These are phyloP conservation scores for Hyaloscypha variabilis DNA, from an alignment of 495 filamentous ascomycete species.

Conservation along the genomic window DNA sequence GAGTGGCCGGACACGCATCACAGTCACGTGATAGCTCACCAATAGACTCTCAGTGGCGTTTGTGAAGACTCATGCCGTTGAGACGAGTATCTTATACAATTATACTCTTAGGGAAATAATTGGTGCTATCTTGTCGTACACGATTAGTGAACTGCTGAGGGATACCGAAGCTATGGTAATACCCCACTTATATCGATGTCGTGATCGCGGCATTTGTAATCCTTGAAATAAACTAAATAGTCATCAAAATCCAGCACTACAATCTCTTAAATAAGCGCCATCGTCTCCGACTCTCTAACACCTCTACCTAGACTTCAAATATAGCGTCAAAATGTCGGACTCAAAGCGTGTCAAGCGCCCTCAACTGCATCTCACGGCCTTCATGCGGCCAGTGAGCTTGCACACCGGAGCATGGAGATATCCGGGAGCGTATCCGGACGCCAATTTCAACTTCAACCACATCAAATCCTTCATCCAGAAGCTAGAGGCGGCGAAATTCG, in stretches of 20 bases:
- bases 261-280: too few relatives aligned
- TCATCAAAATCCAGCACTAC: not conserved
- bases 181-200: not conserved
- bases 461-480: slow-evolving; percentile 56
- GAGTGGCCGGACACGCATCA: too few relatives aligned
- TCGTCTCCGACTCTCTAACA: too few relatives aligned
- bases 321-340: slow-evolving; percentile 3
- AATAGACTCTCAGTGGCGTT: too few relatives aligned
- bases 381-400: slow-evolving; percentile 60
- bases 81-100: too few relatives aligned
- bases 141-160: too few relatives aligned
- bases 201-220: not conserved
- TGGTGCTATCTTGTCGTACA: too few relatives aligned
- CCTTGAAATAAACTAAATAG: not conserved
- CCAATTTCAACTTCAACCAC: slow-evolving; percentile 61
- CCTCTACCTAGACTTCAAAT: too few relatives aligned
- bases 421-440: slow-evolving; percentile 55
- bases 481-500: slow-evolving; percentile 61
- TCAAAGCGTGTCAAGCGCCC: slow-evolving; percentile 12
- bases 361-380: slow-evolving; percentile 57
- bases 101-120: too few relatives aligned
- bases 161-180: too few relatives aligned
- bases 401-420: slow-evolving; percentile 63
- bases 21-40: too few relatives aligned
- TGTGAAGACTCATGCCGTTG: too few relatives aligned